Evolutionary conservation across 2,329 filamentous ascomycete species (phyloP), one percentile per base, ranked within the genome.

Genomic region (Stemphylium beticola): DNA sequence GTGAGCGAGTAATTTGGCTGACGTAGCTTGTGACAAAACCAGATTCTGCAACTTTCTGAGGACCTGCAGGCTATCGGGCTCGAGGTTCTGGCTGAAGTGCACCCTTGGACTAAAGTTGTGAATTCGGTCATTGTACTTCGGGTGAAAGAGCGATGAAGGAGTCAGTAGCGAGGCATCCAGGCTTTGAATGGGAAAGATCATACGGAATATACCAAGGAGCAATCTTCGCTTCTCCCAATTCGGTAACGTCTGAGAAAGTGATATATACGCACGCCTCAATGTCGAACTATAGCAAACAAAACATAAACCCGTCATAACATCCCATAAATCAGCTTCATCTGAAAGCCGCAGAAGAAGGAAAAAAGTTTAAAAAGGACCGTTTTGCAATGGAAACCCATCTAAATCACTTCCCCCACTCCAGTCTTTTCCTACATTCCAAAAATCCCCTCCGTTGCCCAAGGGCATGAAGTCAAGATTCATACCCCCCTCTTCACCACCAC

Each of bases 21-120:
- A 29, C 22, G 3, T 51, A 22, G 36, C 4, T 4, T 17, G 4
- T 15, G 9, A 26, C 8, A 2, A 17, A 42, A 6, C 18, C 38
- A 79, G 66, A 74, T 80, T 29, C 71, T 81, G 17, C 68, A 78
- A 8, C 68, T 77, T 0, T 74, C 71, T 0, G 66, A 64, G 0
- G 66, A 66, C 2, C 50, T 80, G 24, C 43, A 70, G 33, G 50
- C 45, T 8, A 50, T 60, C 3, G 67, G 72, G 1, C 61, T 81
- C 15, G 76, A 82, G 44, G 65, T 78, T 0, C 69, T 78, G 18
- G 65, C 77, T 0, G 77, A 78, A 6, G 73, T 82, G 33, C 80
- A 83, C 63, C 82, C 82, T 1, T 80, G 78, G 62, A 78, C 76
- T 1, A 68, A 78, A 42, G 77, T 83, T 2, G 79, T 84, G 3